A percentile compares a stretch with the other conserved stretches of the same genome.
Evolutionary conservation across 257 asterid species (phyloP).

Genomic region (Capsicum baccatum): DNA sequence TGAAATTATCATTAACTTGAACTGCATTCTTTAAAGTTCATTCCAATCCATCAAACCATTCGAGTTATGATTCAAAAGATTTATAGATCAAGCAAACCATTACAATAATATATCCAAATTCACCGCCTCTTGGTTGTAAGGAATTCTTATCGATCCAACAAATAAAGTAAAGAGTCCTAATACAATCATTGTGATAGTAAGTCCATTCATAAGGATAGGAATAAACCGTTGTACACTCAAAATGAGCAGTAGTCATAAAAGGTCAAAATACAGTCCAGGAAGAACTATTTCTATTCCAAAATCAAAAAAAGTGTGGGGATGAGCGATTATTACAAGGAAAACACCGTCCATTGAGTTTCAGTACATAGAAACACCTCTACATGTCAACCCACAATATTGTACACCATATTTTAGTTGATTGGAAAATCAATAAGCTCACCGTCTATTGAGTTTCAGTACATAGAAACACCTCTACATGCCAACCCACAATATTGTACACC

Average conservation of each 20-base stretch:
- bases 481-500: conserved; percentile 16
- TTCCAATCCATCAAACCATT: neutral
- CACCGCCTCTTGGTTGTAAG: conserved; percentile 1
- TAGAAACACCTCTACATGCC: conserved; percentile 15
- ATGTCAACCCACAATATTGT: conserved; percentile 21
- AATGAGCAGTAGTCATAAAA: neutral
- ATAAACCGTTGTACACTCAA: neutral
- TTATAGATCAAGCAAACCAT: neutral
- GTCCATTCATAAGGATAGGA: neutral
- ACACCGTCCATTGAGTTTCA: conserved; percentile 18
- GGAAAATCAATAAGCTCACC: neutral
- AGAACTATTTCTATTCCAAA: neutral
- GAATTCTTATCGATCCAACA: neutral
- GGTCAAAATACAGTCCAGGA: conserved; percentile 12
- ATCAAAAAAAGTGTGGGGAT: neutral
- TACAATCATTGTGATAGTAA: neutral
- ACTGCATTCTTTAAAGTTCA: neutral
- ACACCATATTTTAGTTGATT: neutral
- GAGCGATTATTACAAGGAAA: conserved; percentile 28
- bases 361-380: conserved; percentile 6
- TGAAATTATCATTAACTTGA: neutral
- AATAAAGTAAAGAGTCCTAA: neutral
- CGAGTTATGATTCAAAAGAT: neutral
- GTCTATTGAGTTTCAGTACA: conserved; percentile 15
- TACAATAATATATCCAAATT: neutral